Evolutionary conservation across 2,329 filamentous ascomycete species (phyloP).

Genomic region (Paecilomyces dactylethromorphus): DNA sequence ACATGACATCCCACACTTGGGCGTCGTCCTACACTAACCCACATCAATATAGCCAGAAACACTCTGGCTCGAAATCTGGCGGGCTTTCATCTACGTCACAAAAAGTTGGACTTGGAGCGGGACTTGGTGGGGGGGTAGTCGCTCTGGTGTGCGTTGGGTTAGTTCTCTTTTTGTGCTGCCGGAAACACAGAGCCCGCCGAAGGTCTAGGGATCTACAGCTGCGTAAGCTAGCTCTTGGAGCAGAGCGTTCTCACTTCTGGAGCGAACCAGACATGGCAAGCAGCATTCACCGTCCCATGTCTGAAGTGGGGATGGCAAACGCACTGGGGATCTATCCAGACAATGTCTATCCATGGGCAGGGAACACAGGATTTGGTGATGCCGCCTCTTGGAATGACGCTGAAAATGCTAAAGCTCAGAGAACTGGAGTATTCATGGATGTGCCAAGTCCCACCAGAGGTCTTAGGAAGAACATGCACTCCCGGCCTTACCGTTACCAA

Average conservation of each 20-base stretch:
- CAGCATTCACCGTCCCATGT: slow-evolving; percentile 24
- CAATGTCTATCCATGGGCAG: slow-evolving; percentile 23
- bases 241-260: slow-evolving; percentile 42
- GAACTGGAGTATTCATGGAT: slow-evolving; percentile 36
- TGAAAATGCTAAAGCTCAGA: slow-evolving; percentile 28
- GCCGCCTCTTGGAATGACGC: slow-evolving; percentile 20
- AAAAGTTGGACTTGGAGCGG: slow-evolving; percentile 57
- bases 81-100: slow-evolving; percentile 27
- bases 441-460: slow-evolving; percentile 33
- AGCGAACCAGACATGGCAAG: slow-evolving; percentile 34
- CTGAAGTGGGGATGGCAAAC: slow-evolving; percentile 10
- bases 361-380: slow-evolving; percentile 11
- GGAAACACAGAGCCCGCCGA: slow-evolving; percentile 37
- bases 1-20: slow-evolving; percentile 56
- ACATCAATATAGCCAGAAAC: slow-evolving; percentile 13
- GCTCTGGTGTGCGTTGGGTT: slow-evolving; percentile 35
- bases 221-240: slow-evolving; percentile 44
- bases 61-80: slow-evolving; percentile 10
- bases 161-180: slow-evolving; percentile 45
- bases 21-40: slow-evolving; percentile 50
- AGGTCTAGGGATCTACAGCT: slow-evolving; percentile 49
- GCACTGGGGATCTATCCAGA: slow-evolving; percentile 9
- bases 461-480: slow-evolving; percentile 31
- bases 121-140: slow-evolving; percentile 58
- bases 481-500: slow-evolving; percentile 32